These are phyloP conservation scores for Prunella vulgaris DNA, from an alignment of 257 asterid genomes.

Conservation along the genomic window DNA sequence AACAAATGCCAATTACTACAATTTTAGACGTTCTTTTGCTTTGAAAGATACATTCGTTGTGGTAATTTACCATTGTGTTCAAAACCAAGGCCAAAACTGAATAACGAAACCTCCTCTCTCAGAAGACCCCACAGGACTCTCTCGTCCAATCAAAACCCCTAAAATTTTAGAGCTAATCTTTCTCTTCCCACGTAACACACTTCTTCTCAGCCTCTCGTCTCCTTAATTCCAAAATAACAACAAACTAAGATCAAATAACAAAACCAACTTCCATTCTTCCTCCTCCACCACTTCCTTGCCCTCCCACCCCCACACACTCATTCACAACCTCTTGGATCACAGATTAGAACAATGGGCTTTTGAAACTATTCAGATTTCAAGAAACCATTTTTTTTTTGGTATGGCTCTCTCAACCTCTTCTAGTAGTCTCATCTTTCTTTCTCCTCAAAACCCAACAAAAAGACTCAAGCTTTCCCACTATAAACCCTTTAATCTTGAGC, in stretches of 20 bases:
- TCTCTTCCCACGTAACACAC: slow-evolving; percentile 36
- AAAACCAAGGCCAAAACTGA: too few species aligned
- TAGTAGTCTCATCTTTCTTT: slow-evolving; percentile 33
- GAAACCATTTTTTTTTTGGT: slow-evolving; percentile 3
- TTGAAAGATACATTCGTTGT: too few species aligned
- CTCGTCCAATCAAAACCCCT: slow-evolving; percentile 35
- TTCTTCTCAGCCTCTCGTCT: slow-evolving; percentile 36
- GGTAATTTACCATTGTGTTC: too few species aligned
- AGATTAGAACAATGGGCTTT: background rate
- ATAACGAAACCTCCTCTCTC: background rate
- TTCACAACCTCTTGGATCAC: slow-evolving; percentile 1
- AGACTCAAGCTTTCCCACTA: slow-evolving; percentile 35
- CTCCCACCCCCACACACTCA: slow-evolving; percentile 11
- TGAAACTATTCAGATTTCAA: slow-evolving; percentile 20
- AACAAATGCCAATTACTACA: too few species aligned
- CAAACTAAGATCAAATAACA: background rate
- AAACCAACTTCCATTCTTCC: slow-evolving; percentile 21
- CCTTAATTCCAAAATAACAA: slow-evolving; percentile 7
- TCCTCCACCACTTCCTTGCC: slow-evolving; percentile 24
- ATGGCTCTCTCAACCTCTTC: slow-evolving; percentile 43
- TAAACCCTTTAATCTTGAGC: slow-evolving; percentile 13
- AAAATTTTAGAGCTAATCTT: slow-evolving; percentile 27
- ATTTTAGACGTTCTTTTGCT: too few species aligned
- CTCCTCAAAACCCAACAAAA: slow-evolving; percentile 38
- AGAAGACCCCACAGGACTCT: background rate